Conservation (phyloP, 257 asterid genomes). For the Cordia subcordata region DNA sequence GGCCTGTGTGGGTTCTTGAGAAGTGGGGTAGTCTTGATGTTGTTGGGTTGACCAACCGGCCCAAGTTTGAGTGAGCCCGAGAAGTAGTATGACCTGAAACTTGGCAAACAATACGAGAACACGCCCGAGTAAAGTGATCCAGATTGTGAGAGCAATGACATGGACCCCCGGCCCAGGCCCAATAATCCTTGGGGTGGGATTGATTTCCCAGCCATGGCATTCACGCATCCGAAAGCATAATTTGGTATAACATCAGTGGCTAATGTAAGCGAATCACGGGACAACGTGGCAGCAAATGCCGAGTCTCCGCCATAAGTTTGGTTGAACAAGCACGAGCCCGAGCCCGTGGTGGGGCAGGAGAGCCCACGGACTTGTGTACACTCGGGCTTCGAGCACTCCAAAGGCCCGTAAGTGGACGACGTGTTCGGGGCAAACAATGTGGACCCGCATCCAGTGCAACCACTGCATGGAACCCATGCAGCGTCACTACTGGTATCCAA, state of each 20-base stretch:
- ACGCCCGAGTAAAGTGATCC: conserved; percentile 62
- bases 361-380: conserved; percentile 61
- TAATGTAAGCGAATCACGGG: conserved; percentile 60
- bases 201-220: conserved; percentile 46
- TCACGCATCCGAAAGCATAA: conserved; percentile 79
- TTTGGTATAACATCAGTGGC: conserved; percentile 50
- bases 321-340: conserved; percentile 59
- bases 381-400: conserved; percentile 67
- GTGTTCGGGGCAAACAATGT: conserved; percentile 44
- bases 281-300: conserved; percentile 52
- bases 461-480: conserved; percentile 90
- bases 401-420: conserved; percentile 52
- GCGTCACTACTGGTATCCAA: conserved; percentile 77
- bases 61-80: conserved; percentile 92
- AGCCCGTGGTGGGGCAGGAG: conserved; percentile 49
- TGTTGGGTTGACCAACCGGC: conserved; percentile 71
- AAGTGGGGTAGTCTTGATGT: conserved; percentile 64
- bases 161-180: conserved; percentile 83
- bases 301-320: conserved; percentile 76
- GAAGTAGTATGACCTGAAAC: conserved; percentile 76
- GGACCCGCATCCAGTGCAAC: conserved; percentile 68
- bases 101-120: conserved; percentile 79
- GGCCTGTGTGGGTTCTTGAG: conserved; percentile 81
- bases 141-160: conserved; percentile 71
- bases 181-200: conserved; percentile 82